Base-by-base conservation (phyloP, 208 protist species). In the Acanthamoeba quina region DNA sequence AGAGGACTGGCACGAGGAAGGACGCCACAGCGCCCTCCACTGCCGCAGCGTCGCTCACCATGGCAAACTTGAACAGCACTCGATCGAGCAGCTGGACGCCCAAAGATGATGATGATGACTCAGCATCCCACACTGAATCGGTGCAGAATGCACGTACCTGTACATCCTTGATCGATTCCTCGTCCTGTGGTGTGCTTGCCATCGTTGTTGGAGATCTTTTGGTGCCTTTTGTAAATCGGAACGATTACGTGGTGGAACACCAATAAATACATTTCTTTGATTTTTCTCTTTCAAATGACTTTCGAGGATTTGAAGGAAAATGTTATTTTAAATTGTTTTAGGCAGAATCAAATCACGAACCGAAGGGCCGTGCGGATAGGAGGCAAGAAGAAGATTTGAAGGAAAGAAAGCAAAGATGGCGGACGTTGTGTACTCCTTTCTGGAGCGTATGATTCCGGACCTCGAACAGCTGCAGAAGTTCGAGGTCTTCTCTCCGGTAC, bases 1-100 rank as follows among this genome's bases (percentile, higher is more conserved):
- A 21, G 7, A 94, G 56, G 15, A 76, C 83, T n/a, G 93, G 93
- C n/a, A 90, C 93, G 17, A 94, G 74, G 83, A 94, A 94, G 26
- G 93, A 91, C 26, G 52, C 17, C 15, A 94, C 34, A 10, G 93
- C 93, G 24, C 19, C 44, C 29, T 91, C 78, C 9, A 94, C 49
- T 26, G 26, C 62, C 58, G 83, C 80, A 24, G 83, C 80, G 5
- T 58, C 70, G 15, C 70, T 56, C 17, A 26, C 74, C 93, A 94
- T 91, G 37, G 62, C 93, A 64, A 94, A 78, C 37, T 72, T 66
- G 41, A 94, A 80, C 41, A 94, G 47, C 80, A 94, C 93, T 31
- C 82, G 41, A 34, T 94, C 93, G 15, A 94, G 60, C 5, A 94
- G 49, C 58, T 94, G 29, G 34, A 0, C 13, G 31, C 70, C 70